Evolutionary conservation across 2,329 filamentous ascomycete genomes (phyloP).

Genomic region (Aspergillus brunneoviolaceus): DNA sequence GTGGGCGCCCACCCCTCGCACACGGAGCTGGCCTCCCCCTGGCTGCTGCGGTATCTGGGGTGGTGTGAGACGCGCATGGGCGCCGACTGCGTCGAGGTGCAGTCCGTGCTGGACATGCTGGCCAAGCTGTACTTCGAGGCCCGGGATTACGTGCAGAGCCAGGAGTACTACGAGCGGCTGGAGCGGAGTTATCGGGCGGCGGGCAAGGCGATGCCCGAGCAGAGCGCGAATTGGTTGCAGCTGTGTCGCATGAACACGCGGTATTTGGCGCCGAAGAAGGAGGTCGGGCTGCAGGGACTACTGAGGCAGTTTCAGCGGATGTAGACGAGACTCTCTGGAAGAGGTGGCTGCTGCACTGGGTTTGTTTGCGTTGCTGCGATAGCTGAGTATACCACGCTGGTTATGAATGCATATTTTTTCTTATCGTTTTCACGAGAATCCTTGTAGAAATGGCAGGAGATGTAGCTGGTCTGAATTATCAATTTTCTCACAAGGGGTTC

Average conservation of each 20-base stretch:
- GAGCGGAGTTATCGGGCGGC: constrained; percentile 16
- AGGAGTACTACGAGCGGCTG: constrained; percentile 28
- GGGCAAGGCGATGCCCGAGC: constrained; percentile 11
- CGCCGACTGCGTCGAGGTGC: constrained; percentile 23
- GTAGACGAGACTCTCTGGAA: background rate
- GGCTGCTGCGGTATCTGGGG: constrained; percentile 29
- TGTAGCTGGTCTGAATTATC: no score
- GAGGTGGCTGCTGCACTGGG: no score
- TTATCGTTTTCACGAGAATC: no score
- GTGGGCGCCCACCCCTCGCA: constrained; percentile 3
- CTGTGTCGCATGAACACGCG: constrained; percentile 27
- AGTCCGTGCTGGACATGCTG: constrained; percentile 23
- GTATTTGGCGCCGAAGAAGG: constrained; percentile 10
- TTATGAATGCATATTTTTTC: no score
- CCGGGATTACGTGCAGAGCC: constrained; percentile 25
- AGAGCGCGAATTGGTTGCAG: constrained; percentile 21
- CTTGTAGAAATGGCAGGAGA: no score
- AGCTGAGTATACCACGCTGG: no score
- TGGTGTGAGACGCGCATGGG: constrained; percentile 29
- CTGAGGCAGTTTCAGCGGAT: constrained; percentile 24
- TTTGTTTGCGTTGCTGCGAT: no score
- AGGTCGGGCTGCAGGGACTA: constrained; percentile 19
- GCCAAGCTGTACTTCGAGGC: constrained; percentile 25
- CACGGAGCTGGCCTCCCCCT: constrained; percentile 24
- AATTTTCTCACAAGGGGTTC: no score